A percentile compares a stretch with the other conserved stretches of the same genome.
Evolutionary conservation across 139 green algal species (phyloP).

Genomic region (Chlamydomonas schloesseri): DNA sequence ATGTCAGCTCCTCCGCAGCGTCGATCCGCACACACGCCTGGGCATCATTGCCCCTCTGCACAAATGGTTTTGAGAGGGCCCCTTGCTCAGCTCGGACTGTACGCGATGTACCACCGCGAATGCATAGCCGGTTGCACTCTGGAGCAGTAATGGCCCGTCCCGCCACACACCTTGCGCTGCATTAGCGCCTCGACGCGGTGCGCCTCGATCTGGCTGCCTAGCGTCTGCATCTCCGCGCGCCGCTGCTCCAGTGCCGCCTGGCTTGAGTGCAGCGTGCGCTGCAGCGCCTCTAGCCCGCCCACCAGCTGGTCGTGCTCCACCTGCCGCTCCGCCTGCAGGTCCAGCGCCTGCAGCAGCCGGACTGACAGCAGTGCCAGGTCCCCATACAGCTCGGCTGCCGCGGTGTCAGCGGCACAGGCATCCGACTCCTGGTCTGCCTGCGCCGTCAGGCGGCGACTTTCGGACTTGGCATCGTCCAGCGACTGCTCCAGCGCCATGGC

Average conservation of each 20-base stretch:
- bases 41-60: slow-evolving; percentile 10
- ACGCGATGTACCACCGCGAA: too few species aligned
- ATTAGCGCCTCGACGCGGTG: not conserved
- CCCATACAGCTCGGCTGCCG: not conserved
- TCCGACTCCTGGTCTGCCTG: slow-evolving; percentile 9
- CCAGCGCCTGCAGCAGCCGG: slow-evolving; percentile 15
- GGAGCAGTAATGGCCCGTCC: not conserved
- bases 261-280: not conserved
- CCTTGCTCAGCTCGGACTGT: too few species aligned
- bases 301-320: slow-evolving; percentile 11
- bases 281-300: not conserved
- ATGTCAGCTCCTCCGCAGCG: not conserved
- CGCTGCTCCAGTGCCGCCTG: not conserved
- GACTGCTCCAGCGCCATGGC: not conserved
- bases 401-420: not conserved
- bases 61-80: too few species aligned
- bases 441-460: slow-evolving; percentile 1
- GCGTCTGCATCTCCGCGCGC: slow-evolving; percentile 1
- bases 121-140: too few species aligned
- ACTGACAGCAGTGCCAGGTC: slow-evolving; percentile 4
- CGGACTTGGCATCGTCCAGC: not conserved
- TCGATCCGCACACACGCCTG: slow-evolving; percentile 22
- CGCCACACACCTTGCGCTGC: not conserved
- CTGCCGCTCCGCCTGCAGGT: not conserved
- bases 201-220: slow-evolving; percentile 1